Percentiles rank a stretch among this genome's conserved stretches.
phyloP scores from a whole-genome alignment of 73 alveolate species.

The Paramecium sonneborni region DNA sequence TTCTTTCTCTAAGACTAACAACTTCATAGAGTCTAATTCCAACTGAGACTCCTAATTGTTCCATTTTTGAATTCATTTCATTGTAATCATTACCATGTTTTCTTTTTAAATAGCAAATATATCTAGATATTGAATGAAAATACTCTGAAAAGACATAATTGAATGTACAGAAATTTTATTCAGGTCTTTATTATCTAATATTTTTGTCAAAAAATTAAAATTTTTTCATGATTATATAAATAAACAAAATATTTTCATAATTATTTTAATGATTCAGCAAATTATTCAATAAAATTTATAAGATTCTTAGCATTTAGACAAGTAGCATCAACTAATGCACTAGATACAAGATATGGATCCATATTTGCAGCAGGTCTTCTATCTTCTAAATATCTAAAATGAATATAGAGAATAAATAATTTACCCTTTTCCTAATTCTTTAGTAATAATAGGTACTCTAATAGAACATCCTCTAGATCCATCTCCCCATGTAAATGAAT shows the following conservation, averaged over 20 bases:
- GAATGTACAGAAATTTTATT: slow-evolving; percentile 19
- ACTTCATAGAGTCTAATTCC: slow-evolving; percentile 53
- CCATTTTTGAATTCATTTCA: slow-evolving; percentile 5
- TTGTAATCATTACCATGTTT: slow-evolving; percentile 55
- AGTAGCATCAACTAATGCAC: slow-evolving; percentile 69
- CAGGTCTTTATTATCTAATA: slow-evolving; percentile 16
- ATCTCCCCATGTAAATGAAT: slow-evolving; percentile 81
- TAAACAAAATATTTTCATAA: neutral
- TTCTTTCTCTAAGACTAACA: slow-evolving; percentile 35
- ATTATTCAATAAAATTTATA: neutral
- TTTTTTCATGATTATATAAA: slow-evolving; percentile 13
- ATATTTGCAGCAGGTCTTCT: slow-evolving; percentile 94
- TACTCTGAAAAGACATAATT: slow-evolving; percentile 38
- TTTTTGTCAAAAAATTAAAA: slow-evolving; percentile 30
- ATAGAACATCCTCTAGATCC: slow-evolving; percentile 93
- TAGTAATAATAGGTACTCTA: slow-evolving; percentile 86
- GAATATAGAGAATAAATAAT: neutral
- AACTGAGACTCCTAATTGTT: neutral
- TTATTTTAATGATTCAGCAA: slow-evolving; percentile 1
- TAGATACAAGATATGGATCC: slow-evolving; percentile 88
- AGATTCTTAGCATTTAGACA: neutral
- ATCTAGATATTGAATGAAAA: neutral
- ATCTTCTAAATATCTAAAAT: slow-evolving; percentile 82
- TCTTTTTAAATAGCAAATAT: slow-evolving; percentile 1
- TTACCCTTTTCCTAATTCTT: slow-evolving; percentile 73